A percentile compares a stretch with the other conserved stretches of the same genome.
Evolutionary conservation across 495 filamentous ascomycete species (phyloP).

Genomic region (Trichocladium uniseriatum): DNA sequence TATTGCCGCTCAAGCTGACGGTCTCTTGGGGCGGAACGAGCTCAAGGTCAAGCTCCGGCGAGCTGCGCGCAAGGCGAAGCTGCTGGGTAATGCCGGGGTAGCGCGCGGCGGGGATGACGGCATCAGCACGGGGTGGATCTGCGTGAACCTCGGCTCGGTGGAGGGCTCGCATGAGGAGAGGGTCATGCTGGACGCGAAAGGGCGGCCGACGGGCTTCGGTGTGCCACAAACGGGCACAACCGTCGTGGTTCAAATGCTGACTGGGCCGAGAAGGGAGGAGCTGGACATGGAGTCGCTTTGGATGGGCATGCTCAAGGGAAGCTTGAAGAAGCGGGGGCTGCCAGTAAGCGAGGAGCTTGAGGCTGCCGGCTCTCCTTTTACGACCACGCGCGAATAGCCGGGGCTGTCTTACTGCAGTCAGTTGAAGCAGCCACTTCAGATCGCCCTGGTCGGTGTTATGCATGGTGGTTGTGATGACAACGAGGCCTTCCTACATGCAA

Average conservation of each 20-base stretch:
- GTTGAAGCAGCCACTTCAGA: too few relatives aligned
- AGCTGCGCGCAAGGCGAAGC: constrained; percentile 65
- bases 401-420: too few relatives aligned
- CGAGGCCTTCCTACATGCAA: too few relatives aligned
- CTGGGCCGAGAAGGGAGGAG: constrained; percentile 72
- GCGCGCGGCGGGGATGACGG: constrained; percentile 58
- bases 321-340: constrained; percentile 9
- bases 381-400: too few relatives aligned
- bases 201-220: constrained; percentile 70
- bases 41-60: constrained; percentile 77
- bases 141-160: constrained; percentile 74
- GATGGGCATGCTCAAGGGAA: constrained; percentile 33
- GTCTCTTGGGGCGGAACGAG: constrained; percentile 80
- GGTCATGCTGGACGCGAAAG: constrained; percentile 30
- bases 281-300: constrained; percentile 78
- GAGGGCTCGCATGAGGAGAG: constrained; percentile 40
- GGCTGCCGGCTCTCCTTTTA: too few relatives aligned
- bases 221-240: constrained; percentile 43
- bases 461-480: too few relatives aligned
- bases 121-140: constrained; percentile 88
- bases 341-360: background rate
- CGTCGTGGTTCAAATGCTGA: constrained; percentile 84
- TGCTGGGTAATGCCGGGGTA: constrained; percentile 50
- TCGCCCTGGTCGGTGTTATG: too few relatives aligned
- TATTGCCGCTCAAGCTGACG: constrained; percentile 70